Evolutionary conservation across 2,329 filamentous ascomycete genomes (phyloP), one percentile per base, ranked within the genome.

Genomic region (Trichoderma lentiforme): DNA sequence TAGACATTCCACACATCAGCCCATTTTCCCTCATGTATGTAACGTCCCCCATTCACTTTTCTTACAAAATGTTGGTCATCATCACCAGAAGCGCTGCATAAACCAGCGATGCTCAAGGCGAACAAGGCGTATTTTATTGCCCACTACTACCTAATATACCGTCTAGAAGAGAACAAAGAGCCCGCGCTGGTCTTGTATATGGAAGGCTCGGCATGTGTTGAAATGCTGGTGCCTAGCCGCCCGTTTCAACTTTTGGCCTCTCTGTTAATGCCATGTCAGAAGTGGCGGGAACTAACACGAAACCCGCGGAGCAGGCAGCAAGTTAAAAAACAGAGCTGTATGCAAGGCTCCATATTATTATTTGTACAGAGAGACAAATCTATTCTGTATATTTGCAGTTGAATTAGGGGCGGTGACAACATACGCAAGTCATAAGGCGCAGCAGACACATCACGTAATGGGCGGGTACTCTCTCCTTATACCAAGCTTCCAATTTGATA

Each of bases 161-260:
- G n/a, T 8, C 24, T 2, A 32, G 3, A 51, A 64, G 8, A 9
- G 0, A 1, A 30, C 26, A 30, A 28, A 43, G 39, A 11, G 1
- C 28, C 15, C 6, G 26, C 6, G 14, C 14, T 6, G 9, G 43
- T 6, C 5, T 53, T 14, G 24, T 57, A 57, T 30, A 51, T 51
- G 66, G 61, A 71, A 57, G n/a, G 61, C 70, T 51, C 71, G 61
- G 51, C 53, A 71, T 3, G 39, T 1, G 7, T 43, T 43, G 57
- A 60, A 74, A 74, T 72, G 70, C 73, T 74, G 73, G 70, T 74
- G 73, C 73, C 73, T 74, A 73, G 66, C 68, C 34, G 30, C 67
- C 26, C 39, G 56, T 70, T 61, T 70, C 57, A 70, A n/a, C n/a
- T 28, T 62, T 47, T 14, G 65, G 53, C 36, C 28, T 69, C 28